These are phyloP conservation scores for Diaporthe nobilis DNA, from an alignment of 2,329 filamentous ascomycete genomes.

Conservation along the genomic window DNA sequence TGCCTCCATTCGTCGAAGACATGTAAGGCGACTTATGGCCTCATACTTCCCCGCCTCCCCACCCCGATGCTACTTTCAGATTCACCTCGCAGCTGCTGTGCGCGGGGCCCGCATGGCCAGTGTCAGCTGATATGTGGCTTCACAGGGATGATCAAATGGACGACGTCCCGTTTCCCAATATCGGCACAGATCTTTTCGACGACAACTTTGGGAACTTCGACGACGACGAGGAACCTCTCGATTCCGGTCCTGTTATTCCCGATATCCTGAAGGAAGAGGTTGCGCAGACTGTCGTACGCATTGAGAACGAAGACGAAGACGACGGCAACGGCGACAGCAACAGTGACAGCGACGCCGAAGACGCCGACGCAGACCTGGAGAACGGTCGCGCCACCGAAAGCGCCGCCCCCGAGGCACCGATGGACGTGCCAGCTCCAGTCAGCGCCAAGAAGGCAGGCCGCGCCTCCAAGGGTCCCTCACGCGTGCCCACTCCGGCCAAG, in stretches of 20 bases:
- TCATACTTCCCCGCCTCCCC: neutral
- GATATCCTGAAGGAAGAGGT: constrained; percentile 26
- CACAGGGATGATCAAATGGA: constrained; percentile 26
- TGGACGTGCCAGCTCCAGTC: constrained; percentile 40
- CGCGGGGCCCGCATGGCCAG: neutral
- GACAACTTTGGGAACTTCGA: constrained; percentile 32
- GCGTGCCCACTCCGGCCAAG: constrained; percentile 40
- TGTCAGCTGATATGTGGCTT: constrained; percentile 4
- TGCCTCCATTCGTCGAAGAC: constrained; percentile 39
- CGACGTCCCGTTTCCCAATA: constrained; percentile 32
- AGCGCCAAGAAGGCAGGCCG: constrained; percentile 46
- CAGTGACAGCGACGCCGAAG: neutral
- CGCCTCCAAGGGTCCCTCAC: constrained; percentile 40
- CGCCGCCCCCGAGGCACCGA: constrained; percentile 25
- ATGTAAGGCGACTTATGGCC: constrained; percentile 32
- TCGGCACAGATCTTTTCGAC: constrained; percentile 36
- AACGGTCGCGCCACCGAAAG: constrained; percentile 9
- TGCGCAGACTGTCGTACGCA: constrained; percentile 14
- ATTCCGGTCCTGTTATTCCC: constrained; percentile 32
- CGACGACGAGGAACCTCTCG: constrained; percentile 33
- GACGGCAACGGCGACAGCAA: constrained; percentile 17
- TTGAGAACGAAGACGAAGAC: neutral
- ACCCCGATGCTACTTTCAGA: neutral
- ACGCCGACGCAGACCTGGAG: constrained; percentile 20
- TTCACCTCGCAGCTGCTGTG: neutral